Base-by-base conservation (phyloP, 1,139 yeast species). In the Kodamaea suecica region DNA sequence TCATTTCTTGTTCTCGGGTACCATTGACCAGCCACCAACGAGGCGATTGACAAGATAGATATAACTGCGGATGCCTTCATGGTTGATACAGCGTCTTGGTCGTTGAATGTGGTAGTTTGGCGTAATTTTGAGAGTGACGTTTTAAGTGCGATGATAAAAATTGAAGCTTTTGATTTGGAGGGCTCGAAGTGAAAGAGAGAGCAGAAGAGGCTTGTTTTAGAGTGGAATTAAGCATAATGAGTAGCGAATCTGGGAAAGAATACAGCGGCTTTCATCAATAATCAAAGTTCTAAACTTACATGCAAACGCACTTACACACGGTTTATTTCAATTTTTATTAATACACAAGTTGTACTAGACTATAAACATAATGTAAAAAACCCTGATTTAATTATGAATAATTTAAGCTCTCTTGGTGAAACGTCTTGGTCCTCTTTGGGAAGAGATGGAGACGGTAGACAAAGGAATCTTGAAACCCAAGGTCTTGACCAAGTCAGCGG, bases 401-500 rank as follows among this genome's bases (percentile, higher is more conserved):
- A 48, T 50, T 78, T 85, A 86, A 80, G 77, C 78, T 81, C 92
- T 84, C 84, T 85, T 87, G 76, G 92, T 86, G 86, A 76, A 86
- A 80, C 95, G 87, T 81, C 95, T 86, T 66, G 81, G 78, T 61
- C 82, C 82, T 78, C 94, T 85, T 77, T 84, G 87, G 66, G 95
- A 81, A 69, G 95, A 83, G 67, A 92, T 88, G 63, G 88, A 78
- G 67, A 84, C 83, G 66, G 92, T 90, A 67, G 83, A 82, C 65
- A 87, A 73, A 65, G 97, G 95, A 65, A 90, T 79, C 76, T 87
- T 83, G 84, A 92, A 88, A 67, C 98, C 98, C 66, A 94, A 82
- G 58, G 90, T 66, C 78, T 88, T 87, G 66, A 94, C 92, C 75
- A 94, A 83, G 66, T 85, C 95, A 68, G 94, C 90, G 64, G 98